phyloP scores from a whole-genome alignment of 257 asterid genomes.

The Cordia subcordata region DNA sequence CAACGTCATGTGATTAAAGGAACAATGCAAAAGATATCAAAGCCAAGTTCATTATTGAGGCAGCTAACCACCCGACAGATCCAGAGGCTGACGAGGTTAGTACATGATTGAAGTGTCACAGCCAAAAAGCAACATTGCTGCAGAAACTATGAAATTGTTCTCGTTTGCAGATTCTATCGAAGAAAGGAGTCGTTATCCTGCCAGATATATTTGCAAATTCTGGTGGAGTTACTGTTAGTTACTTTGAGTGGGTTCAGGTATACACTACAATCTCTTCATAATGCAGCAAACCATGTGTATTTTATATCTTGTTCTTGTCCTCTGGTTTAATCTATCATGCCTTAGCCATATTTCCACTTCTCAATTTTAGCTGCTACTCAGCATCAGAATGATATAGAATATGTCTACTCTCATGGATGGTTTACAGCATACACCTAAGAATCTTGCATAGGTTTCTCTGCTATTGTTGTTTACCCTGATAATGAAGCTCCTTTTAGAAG shows the following conservation, averaged over 20 bases:
- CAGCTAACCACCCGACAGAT: constrained; percentile 85
- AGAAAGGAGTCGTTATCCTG: constrained; percentile 69
- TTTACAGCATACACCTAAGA: too few species aligned
- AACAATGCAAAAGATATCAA: constrained; percentile 70
- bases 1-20: constrained; percentile 25
- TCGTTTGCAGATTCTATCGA: constrained; percentile 47
- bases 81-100: constrained; percentile 87
- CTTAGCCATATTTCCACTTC: too few species aligned
- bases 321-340: too few species aligned
- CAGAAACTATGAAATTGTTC: not conserved
- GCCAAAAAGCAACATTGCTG: not conserved
- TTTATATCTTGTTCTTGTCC: too few species aligned
- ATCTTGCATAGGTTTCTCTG: too few species aligned
- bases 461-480: too few species aligned
- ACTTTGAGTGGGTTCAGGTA: constrained; percentile 95
- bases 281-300: not conserved
- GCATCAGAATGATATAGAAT: too few species aligned
- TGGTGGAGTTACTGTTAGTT: constrained; percentile 75
- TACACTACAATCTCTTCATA: not conserved
- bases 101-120: not conserved
- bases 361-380: too few species aligned
- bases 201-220: constrained; percentile 81
- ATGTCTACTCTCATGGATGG: too few species aligned
- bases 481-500: too few species aligned
- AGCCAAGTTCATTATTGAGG: constrained; percentile 76